Conservation (phyloP, 129 eudicot species). For the Silybum marianum region DNA sequence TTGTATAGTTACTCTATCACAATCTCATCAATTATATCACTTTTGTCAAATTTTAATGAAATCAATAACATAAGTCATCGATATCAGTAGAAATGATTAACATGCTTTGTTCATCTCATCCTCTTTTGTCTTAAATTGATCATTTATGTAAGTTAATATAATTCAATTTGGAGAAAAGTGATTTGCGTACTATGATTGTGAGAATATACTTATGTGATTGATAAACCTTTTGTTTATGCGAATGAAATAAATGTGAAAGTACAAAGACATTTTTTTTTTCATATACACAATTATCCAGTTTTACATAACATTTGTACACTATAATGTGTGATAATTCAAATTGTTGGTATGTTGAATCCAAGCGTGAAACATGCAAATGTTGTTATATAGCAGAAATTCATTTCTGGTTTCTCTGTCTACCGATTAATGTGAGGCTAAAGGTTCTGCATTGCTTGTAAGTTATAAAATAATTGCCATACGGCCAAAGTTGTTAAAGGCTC, state of each 20-base stretch:
- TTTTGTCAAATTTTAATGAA: background rate
- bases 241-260: background rate
- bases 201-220: background rate
- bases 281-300: background rate
- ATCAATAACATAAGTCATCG: background rate
- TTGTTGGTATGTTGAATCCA: background rate
- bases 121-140: background rate
- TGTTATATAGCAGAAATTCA: no score
- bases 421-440: no score
- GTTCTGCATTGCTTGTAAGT: no score
- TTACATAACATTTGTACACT: background rate
- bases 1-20: background rate
- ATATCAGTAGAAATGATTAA: background rate
- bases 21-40: background rate
- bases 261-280: background rate
- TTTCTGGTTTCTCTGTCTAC: no score
- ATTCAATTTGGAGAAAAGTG: background rate
- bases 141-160: background rate
- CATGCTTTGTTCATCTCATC: background rate
- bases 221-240: no score
- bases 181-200: no score
- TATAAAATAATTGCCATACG: no score
- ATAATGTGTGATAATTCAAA: background rate
- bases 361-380: background rate
- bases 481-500: no score